Conservation (phyloP, 2,329 filamentous ascomycete species). For the Aspergillus fumigatiaffinis region DNA sequence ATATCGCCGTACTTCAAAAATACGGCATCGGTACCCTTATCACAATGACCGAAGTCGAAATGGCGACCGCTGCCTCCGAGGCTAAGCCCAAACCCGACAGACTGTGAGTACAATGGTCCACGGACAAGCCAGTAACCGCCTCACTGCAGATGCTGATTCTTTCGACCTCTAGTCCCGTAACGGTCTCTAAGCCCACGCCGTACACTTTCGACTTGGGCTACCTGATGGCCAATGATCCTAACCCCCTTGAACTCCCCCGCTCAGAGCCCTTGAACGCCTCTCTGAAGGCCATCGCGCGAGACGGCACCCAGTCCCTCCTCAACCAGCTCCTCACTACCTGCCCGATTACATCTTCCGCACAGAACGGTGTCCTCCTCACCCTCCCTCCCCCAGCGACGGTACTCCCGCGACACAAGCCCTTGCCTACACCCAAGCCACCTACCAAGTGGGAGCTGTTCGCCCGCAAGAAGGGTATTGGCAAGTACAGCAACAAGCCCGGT, state of each 20-base stretch:
- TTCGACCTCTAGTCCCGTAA: constrained; percentile 47
- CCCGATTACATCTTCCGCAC: constrained; percentile 64
- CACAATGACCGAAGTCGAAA: constrained; percentile 28
- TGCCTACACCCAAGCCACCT: constrained; percentile 74
- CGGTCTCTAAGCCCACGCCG: constrained; percentile 76
- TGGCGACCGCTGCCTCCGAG: constrained; percentile 18
- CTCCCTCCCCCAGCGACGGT: constrained; percentile 67
- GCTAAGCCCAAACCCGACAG: constrained; percentile 34
- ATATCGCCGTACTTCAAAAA: background rate
- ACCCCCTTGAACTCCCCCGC: constrained; percentile 63
- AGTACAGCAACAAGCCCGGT: constrained; percentile 66
- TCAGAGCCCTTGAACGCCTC: constrained; percentile 56
- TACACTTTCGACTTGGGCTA: constrained; percentile 91
- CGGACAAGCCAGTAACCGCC: constrained; percentile 13
- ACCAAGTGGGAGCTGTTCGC: constrained; percentile 98
- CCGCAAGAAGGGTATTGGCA: constrained; percentile 87
- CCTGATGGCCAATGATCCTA: constrained; percentile 80
- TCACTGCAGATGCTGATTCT: background rate
- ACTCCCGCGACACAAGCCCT: constrained; percentile 86
- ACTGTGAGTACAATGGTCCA: constrained; percentile 31
- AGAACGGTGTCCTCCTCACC: constrained; percentile 68
- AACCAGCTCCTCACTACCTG: constrained; percentile 92
- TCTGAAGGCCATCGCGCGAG: constrained; percentile 71
- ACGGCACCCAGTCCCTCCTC: constrained; percentile 86
- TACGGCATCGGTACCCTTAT: background rate